Evolutionary conservation across 495 filamentous ascomycete genomes (phyloP).

Genomic region (Penicillium flavigenum): DNA sequence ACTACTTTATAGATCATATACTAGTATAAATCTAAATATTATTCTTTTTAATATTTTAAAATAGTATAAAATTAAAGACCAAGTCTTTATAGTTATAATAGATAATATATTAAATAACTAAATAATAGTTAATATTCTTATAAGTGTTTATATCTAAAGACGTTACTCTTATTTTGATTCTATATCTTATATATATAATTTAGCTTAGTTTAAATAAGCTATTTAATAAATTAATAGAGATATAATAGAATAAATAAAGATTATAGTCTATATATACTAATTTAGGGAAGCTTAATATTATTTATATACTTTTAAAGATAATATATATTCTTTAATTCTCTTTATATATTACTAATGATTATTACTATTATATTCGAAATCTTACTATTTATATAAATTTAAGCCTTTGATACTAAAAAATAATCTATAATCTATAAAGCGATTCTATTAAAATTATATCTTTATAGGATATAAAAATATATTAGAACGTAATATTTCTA

Average conservation of each 20-base stretch:
- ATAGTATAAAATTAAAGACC: conserved; percentile 13
- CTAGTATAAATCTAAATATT: background rate
- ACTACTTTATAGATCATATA: conserved; percentile 8
- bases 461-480: no score
- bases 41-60: conserved; percentile 7
- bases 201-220: conserved; percentile 19
- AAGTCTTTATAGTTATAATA: conserved; percentile 13
- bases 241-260: background rate
- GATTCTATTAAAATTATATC: no score
- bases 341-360: no score
- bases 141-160: conserved; percentile 11
- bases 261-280: background rate
- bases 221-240: conserved; percentile 9
- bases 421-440: no score
- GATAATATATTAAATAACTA: conserved; percentile 19
- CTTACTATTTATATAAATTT: no score
- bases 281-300: background rate
- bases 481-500: background rate
- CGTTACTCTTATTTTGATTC: conserved; percentile 11
- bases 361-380: no score
- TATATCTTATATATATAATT: background rate
- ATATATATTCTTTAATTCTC: background rate
- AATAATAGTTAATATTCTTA: conserved; percentile 10
- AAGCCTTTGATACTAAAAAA: no score
- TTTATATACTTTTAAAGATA: background rate